Base-by-base conservation (phyloP, 2,329 filamentous ascomycete genomes). In the Fusarium torreyae region DNA sequence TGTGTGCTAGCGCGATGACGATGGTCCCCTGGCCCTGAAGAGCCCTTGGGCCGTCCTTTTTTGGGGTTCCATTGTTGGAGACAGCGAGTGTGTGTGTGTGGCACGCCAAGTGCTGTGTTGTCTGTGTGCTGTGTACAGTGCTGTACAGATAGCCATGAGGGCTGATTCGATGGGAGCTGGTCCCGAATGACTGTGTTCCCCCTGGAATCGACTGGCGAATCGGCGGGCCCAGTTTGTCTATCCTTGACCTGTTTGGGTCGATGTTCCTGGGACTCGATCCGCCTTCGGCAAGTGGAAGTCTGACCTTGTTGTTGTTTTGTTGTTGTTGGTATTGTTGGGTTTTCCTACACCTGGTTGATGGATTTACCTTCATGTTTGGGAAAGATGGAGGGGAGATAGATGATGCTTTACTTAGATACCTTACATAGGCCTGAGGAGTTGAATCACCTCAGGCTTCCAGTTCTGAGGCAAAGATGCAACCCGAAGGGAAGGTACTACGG, bases 171-270 rank as follows among this genome's bases (percentile, higher is more conserved):
- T 58, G 31, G 46, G 52, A 50, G 46, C 40, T 46, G 60, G 53
- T 66, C 63, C 61, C 67, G 38, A 57, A 53, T 56, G 55, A 45
- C 61, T 54, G 58, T 66, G 51, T 66, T 55, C 57, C 69, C 68
- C 72, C 61, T 66, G 63, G 57, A 69, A 58, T 56, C 56, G 45
- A 63, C 69, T 60, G 60, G 40, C 62, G 62, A 65, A 65, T 65
- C 52, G 62, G 62, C 60, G 55, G 62, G 62, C 46, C 62, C 46
- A 52, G 60, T 65, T 59, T 65, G 62, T 55, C 49, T 18, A 71
- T 72, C 71, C 71, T 64, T 71, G 69, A 31, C 45, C 64, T 46
- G 34, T 68, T 69, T 70, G 42, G 62, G 62, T 70, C 52, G 63
- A 70, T 70, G 66, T 70, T 68, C 57, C 63, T 70, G 67, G 63